These are phyloP conservation scores for Lentinula sp. DNA, from an alignment of 768 basidiomycete species.

Conservation along the genomic window DNA sequence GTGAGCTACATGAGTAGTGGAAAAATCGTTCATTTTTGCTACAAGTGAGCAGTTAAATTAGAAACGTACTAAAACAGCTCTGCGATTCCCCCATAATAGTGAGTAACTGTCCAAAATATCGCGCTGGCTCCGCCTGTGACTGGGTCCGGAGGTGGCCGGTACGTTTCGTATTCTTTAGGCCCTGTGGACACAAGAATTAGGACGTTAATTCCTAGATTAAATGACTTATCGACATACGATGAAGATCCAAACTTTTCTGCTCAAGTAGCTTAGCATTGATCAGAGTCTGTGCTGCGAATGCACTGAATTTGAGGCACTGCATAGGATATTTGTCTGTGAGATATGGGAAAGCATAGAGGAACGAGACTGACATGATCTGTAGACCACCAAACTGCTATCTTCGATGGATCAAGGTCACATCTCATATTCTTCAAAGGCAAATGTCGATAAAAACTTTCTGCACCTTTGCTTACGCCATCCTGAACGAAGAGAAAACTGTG, in stretches of 20 bases:
- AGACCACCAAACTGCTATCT: conserved; percentile 56
- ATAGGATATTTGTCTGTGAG: neutral
- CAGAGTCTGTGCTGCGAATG: conserved; percentile 46
- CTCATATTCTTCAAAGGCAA: conserved; percentile 57
- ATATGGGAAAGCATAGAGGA: neutral
- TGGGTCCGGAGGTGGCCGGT: conserved; percentile 31
- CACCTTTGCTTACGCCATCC: conserved; percentile 42
- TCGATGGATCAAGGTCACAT: conserved; percentile 49
- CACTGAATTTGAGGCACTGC: conserved; percentile 45
- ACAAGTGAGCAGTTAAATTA: neutral
- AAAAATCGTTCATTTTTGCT: neutral
- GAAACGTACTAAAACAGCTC: conserved; percentile 38
- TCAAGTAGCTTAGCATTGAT: conserved; percentile 37
- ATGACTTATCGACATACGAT: conserved; percentile 30
- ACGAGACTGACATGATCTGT: conserved; percentile 31
- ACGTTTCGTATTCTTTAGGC: conserved; percentile 36
- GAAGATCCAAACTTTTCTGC: conserved; percentile 36
- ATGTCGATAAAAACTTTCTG: conserved; percentile 53
- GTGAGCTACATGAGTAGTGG: conserved; percentile 19
- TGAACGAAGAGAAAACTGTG: conserved; percentile 12
- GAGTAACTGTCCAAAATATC: conserved; percentile 44
- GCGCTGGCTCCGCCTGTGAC: conserved; percentile 38
- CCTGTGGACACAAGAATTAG: conserved; percentile 16
- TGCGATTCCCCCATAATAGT: conserved; percentile 38
- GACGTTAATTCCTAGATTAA: neutral